phyloP scores from a whole-genome alignment of 139 green algal species.

The Chloropicon primus region DNA sequence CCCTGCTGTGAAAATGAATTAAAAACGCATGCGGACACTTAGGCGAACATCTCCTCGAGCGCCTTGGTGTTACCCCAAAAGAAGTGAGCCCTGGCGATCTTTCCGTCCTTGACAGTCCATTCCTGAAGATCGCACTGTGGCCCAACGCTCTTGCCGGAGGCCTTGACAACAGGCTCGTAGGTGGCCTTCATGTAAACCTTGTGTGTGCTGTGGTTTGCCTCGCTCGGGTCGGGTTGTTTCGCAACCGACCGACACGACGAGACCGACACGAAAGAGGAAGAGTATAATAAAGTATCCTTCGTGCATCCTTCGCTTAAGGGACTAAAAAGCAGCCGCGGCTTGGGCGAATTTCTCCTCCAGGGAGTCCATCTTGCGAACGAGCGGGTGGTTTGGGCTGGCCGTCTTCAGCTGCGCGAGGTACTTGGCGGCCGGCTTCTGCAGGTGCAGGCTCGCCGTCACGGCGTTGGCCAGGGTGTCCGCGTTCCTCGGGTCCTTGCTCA shows the following conservation, averaged over 20 bases:
- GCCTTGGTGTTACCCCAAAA: neutral
- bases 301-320: no score
- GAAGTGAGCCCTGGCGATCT: neutral
- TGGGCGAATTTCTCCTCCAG: conserved; percentile 52
- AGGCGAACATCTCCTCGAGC: neutral
- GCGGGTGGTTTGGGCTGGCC: conserved; percentile 42
- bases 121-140: neutral
- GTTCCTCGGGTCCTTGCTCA: conserved; percentile 70
- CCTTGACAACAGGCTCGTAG: neutral
- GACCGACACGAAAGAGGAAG: no score
- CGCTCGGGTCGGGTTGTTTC: no score
- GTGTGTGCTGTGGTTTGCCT: no score
- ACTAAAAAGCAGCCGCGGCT: conserved; percentile 30
- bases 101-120: neutral
- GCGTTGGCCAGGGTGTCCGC: conserved; percentile 84
- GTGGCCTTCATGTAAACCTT: neutral
- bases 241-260: no score
- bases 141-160: neutral
- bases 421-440: conserved; percentile 55
- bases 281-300: no score
- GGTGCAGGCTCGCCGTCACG: conserved; percentile 56
- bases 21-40: no score
- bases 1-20: no score
- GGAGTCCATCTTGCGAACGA: conserved; percentile 22
- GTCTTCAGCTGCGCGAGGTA: conserved; percentile 58